phyloP scores from a whole-genome alignment of 2,329 filamentous ascomycete species.

The Penicillium sp. region DNA sequence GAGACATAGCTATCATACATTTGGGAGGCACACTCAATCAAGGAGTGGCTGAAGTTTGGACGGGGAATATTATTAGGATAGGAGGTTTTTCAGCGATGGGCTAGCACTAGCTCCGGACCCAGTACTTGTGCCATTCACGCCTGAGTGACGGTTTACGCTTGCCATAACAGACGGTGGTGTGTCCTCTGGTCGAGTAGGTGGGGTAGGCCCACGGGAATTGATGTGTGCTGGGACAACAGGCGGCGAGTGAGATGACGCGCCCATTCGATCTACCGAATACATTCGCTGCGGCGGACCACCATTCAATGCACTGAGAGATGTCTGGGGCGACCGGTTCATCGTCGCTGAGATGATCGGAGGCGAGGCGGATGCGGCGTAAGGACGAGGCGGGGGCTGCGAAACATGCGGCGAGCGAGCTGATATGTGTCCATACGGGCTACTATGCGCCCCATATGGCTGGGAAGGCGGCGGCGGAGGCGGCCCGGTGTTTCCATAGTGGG shows the following conservation, averaged over 20 bases:
- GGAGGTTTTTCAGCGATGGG: conserved; percentile 73
- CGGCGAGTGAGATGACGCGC: conserved; percentile 40
- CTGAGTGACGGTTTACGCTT: conserved; percentile 32
- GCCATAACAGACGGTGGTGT: conserved; percentile 28
- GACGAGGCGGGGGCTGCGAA: conserved; percentile 35
- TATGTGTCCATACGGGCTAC: conserved; percentile 44
- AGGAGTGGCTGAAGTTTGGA: background rate
- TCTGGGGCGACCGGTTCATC: conserved; percentile 42
- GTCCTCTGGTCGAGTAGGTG: conserved; percentile 37
- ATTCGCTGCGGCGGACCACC: conserved; percentile 42
- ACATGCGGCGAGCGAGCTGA: conserved; percentile 39
- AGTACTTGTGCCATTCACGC: conserved; percentile 31
- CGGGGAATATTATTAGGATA: conserved; percentile 59
- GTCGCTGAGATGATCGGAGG: conserved; percentile 43
- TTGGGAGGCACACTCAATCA: background rate
- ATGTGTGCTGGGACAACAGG: conserved; percentile 39
- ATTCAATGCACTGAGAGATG: conserved; percentile 40
- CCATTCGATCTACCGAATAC: conserved; percentile 44
- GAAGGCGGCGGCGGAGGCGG: conserved; percentile 40
- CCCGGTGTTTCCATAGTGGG: conserved; percentile 37
- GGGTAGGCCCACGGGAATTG: conserved; percentile 39
- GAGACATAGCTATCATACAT: conserved; percentile 13
- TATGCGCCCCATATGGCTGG: conserved; percentile 38
- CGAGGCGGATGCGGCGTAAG: conserved; percentile 43
- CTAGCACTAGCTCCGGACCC: conserved; percentile 72